A percentile compares a stretch with the other conserved stretches of the same genome.
Conservation (phyloP, 1,284 basidiomycete species). For the Apiotrichum montevideense region DNA sequence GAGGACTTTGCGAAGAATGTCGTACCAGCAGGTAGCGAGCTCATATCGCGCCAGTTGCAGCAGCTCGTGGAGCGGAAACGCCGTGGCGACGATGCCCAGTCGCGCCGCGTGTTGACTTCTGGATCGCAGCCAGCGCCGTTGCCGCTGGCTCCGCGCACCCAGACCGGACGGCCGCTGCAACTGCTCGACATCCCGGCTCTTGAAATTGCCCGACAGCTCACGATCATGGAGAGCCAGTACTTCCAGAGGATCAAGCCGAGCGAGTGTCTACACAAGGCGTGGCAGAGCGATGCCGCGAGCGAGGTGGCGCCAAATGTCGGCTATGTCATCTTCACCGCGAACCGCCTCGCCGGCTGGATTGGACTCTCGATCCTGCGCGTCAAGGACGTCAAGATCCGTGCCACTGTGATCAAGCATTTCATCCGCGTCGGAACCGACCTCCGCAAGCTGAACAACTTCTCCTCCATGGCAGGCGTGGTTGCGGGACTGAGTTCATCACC, state of each 20-base stretch:
- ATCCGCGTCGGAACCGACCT: slow-evolving; percentile 83
- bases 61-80: slow-evolving; percentile 63
- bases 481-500: slow-evolving; percentile 91
- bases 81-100: slow-evolving; percentile 51
- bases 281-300: slow-evolving; percentile 25
- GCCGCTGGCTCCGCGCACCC: slow-evolving; percentile 3
- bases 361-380: slow-evolving; percentile 71
- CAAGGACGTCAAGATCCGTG: slow-evolving; percentile 77
- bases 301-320: slow-evolving; percentile 52
- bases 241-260: slow-evolving; percentile 85
- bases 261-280: slow-evolving; percentile 69
- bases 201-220: slow-evolving; percentile 89
- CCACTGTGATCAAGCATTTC: slow-evolving; percentile 75
- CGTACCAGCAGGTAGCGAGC: slow-evolving; percentile 50
- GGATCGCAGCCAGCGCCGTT: slow-evolving; percentile 1
- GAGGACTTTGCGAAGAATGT: slow-evolving; percentile 66
- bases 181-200: slow-evolving; percentile 58
- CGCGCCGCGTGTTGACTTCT: background rate
- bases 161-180: slow-evolving; percentile 22
- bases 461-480: slow-evolving; percentile 92
- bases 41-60: slow-evolving; percentile 66
- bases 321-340: slow-evolving; percentile 81
- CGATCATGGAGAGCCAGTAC: slow-evolving; percentile 78
- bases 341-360: slow-evolving; percentile 78
- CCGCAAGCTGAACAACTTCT: slow-evolving; percentile 85